Conservation (phyloP, 1,284 basidiomycete genomes). For the Mycosarcoma mackinlayi region DNA sequence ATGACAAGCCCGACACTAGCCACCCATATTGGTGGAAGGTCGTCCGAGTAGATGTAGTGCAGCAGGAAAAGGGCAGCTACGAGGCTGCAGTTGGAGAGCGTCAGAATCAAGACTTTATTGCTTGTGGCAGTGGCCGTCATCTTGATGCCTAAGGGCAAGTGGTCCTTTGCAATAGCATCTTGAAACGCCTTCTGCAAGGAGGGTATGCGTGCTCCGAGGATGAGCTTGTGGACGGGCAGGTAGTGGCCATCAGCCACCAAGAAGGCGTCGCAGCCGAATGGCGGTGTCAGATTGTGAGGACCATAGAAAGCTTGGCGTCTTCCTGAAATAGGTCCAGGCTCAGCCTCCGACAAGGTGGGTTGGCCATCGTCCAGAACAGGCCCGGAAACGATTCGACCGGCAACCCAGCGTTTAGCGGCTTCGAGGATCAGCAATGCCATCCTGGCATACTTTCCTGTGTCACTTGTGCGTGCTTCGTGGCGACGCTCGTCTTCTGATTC, state of each 20-base stretch:
- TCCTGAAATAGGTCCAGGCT: background rate
- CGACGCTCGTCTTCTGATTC: conserved; percentile 59
- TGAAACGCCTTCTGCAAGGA: conserved; percentile 69
- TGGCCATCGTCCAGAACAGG: background rate
- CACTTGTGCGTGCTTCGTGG: conserved; percentile 2
- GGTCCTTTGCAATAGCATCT: conserved; percentile 14
- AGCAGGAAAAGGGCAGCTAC: conserved; percentile 81
- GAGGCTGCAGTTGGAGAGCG: conserved; percentile 72
- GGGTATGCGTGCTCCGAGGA: conserved; percentile 76
- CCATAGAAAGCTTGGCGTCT: conserved; percentile 42
- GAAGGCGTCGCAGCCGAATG: conserved; percentile 75
- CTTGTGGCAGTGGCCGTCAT: conserved; percentile 8
- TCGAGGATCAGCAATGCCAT: conserved; percentile 69
- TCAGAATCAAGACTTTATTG: conserved; percentile 33
- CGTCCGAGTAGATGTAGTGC: conserved; percentile 88
- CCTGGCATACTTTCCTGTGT: conserved; percentile 28
- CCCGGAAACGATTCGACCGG: conserved; percentile 60
- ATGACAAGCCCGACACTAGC: conserved; percentile 75
- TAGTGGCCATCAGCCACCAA: conserved; percentile 70
- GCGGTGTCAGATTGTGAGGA: conserved; percentile 44
- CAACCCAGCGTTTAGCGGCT: conserved; percentile 71
- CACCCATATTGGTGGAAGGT: conserved; percentile 86
- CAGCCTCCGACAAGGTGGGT: background rate
- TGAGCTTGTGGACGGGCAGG: conserved; percentile 77
- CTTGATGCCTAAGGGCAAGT: conserved; percentile 29